A percentile compares a stretch with the other conserved stretches of the same genome.
Conservation (phyloP, 805 yeast species). For the Ogataea nonfermentans region DNA sequence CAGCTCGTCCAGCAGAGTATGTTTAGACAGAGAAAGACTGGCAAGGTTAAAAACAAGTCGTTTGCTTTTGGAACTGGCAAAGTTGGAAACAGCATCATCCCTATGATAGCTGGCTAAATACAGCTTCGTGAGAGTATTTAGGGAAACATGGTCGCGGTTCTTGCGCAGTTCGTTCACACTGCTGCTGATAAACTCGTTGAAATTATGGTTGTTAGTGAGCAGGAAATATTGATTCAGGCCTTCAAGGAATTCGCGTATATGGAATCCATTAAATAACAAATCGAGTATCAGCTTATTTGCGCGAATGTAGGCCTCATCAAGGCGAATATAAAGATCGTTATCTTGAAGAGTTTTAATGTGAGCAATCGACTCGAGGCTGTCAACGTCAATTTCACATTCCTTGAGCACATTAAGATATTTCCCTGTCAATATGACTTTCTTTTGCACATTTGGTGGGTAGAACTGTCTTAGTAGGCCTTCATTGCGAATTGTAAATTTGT, state of each 20-base stretch:
- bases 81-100: constrained; percentile 11
- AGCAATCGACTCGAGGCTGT: constrained; percentile 1
- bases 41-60: constrained; percentile 25
- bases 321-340: constrained; percentile 44
- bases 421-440: constrained; percentile 76
- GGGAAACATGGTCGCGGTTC: constrained; percentile 24
- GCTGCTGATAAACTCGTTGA: constrained; percentile 51
- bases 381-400: constrained; percentile 50
- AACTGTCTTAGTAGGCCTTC: constrained; percentile 77
- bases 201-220: constrained; percentile 47
- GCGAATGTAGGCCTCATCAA: constrained; percentile 59
- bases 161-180: constrained; percentile 54
- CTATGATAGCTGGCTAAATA: constrained; percentile 20
- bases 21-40: constrained; percentile 18
- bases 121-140: constrained; percentile 34
- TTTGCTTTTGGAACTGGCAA: constrained; percentile 22
- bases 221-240: constrained; percentile 59
- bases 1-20: constrained; percentile 32
- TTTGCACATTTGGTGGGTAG: constrained; percentile 48
- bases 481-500: constrained; percentile 66
- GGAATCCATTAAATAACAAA: constrained; percentile 59
- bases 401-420: constrained; percentile 74
- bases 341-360: constrained; percentile 30
- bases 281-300: constrained; percentile 64
- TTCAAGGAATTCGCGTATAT: constrained; percentile 45